phyloP scores from a whole-genome alignment of 2,329 filamentous ascomycete species.

The Drechslerella stenobrocha region DNA sequence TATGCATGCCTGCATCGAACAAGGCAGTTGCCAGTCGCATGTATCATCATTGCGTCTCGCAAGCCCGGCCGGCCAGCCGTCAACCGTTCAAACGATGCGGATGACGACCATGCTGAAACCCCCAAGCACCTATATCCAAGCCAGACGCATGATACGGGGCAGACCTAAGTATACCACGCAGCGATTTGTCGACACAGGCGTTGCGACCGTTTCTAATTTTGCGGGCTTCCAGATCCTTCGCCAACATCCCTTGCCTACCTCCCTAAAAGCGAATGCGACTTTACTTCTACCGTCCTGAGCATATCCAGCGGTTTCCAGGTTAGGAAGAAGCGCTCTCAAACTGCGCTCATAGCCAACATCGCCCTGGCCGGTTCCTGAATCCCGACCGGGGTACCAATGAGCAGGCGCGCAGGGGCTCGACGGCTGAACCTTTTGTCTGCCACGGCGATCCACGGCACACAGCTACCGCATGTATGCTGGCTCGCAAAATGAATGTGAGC shows the following conservation, averaged over 20 bases:
- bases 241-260: neutral
- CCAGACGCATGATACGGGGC: neutral
- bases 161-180: conserved; percentile 7
- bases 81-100: conserved; percentile 3
- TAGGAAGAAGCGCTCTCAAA: conserved; percentile 21
- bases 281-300: conserved; percentile 16
- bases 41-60: conserved; percentile 4
- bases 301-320: conserved; percentile 23
- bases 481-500: neutral
- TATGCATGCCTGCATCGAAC: conserved; percentile 4
- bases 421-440: neutral
- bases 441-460: conserved; percentile 3
- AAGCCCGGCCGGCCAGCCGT: conserved; percentile 1
- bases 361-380: conserved; percentile 36
- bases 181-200: neutral
- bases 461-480: neutral
- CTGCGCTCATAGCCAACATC: too few species aligned
- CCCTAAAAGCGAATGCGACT: conserved; percentile 19
- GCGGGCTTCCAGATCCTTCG: conserved; percentile 1
- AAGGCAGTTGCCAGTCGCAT: conserved; percentile 5
- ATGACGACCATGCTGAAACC: conserved; percentile 17
- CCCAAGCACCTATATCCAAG: neutral
- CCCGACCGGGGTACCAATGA: conserved; percentile 22
- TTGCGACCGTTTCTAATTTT: conserved; percentile 4
- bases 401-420: conserved; percentile 4